Evolutionary conservation across 306 rosid species (phyloP).

Genomic region (Prunus mume): DNA sequence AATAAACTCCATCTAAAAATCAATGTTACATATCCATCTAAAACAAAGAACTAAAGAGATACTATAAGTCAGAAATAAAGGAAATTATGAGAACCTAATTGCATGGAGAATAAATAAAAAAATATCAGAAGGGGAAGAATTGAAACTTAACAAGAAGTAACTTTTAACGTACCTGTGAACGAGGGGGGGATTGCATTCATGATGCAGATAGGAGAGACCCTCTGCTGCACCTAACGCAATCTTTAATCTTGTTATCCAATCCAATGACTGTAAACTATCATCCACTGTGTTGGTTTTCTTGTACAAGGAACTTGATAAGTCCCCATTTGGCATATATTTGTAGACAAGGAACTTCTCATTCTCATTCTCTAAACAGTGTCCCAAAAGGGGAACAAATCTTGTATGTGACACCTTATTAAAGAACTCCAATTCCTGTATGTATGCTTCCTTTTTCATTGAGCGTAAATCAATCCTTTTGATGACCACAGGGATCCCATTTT

Average conservation of each 20-base stretch:
- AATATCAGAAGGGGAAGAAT: background rate
- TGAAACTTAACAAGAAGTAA: constrained; percentile 17
- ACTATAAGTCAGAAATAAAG: background rate
- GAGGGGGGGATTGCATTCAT: constrained; percentile 75
- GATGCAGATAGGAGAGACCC: constrained; percentile 81
- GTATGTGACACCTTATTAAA: constrained; percentile 66
- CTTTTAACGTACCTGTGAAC: constrained; percentile 74
- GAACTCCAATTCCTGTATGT: constrained; percentile 68
- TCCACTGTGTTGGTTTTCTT: constrained; percentile 53
- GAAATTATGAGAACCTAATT: background rate
- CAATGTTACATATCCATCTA: background rate
- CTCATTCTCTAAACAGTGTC: constrained; percentile 85
- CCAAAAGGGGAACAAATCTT: constrained; percentile 77
- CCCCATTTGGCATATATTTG: constrained; percentile 76
- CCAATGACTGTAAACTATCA: constrained; percentile 75
- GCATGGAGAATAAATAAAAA: constrained; percentile 3
- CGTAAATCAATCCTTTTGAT: constrained; percentile 66
- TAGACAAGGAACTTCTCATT: constrained; percentile 82
- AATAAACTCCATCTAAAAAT: background rate
- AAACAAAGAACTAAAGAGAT: background rate
- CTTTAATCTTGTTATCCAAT: constrained; percentile 95
- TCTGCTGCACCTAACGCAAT: constrained; percentile 93
- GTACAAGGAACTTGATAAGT: constrained; percentile 69
- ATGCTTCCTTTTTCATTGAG: constrained; percentile 48
- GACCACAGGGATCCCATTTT: constrained; percentile 62